Percentiles rank a stretch among this genome's conserved stretches.
Conservation (phyloP, 1,284 basidiomycete genomes). For the Kalmanozyma brasiliensis region DNA sequence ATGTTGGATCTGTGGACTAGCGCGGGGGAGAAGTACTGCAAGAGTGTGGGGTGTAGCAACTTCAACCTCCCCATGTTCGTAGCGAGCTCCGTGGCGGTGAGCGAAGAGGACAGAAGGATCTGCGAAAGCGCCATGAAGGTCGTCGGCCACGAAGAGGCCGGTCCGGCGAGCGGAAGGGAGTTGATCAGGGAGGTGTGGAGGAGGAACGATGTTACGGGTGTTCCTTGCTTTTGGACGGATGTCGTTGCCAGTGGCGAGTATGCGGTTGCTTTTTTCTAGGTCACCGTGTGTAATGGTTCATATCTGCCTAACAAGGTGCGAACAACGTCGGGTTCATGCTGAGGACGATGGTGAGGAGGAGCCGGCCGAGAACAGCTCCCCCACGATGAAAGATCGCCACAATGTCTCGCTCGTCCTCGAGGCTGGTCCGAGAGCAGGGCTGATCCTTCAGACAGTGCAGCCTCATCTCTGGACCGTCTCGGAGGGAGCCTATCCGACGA, state of each 20-base stretch:
- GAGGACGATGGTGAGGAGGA: too few species aligned
- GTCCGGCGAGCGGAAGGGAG: constrained; percentile 22
- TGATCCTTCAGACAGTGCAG: too few species aligned
- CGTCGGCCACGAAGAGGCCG: constrained; percentile 39
- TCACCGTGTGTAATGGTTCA: too few species aligned
- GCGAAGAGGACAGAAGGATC: constrained; percentile 21
- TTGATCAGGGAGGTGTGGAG: constrained; percentile 37
- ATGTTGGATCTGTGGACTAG: constrained; percentile 36
- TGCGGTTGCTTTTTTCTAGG: constrained; percentile 34
- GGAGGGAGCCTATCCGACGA: too few species aligned
- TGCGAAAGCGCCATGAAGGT: constrained; percentile 42
- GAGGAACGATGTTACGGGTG: constrained; percentile 26
- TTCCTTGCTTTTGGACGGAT: constrained; percentile 38
- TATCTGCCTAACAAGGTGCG: too few species aligned
- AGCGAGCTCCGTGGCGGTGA: constrained; percentile 27
- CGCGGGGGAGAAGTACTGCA: constrained; percentile 34
- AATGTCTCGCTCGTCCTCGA: too few species aligned
- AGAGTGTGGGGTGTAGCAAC: constrained; percentile 35
- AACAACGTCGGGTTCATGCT: too few species aligned
- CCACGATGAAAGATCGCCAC: too few species aligned
- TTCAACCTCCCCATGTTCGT: constrained; percentile 40
- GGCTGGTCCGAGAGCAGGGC: too few species aligned
- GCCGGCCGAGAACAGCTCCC: too few species aligned
- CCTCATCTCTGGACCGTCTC: too few species aligned
- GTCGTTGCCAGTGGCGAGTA: constrained; percentile 25